Percentiles rank a stretch among this genome's conserved stretches.
phyloP scores from a whole-genome alignment of 345 rosid genomes.

The Adansonia digitata region DNA sequence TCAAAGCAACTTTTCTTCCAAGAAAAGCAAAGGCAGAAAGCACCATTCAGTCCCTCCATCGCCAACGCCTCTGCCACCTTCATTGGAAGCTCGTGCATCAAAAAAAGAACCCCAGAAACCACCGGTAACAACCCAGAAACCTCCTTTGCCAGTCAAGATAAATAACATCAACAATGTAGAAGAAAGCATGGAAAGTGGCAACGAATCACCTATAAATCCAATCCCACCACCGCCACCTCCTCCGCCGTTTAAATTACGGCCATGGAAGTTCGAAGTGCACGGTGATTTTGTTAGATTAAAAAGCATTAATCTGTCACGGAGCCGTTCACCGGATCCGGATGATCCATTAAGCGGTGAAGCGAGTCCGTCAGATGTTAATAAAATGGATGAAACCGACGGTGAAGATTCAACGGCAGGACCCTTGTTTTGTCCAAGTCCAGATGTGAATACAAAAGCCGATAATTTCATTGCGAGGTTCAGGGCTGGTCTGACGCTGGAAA shows the following conservation, averaged over 20 bases:
- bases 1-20: constrained; percentile 54
- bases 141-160: constrained; percentile 30
- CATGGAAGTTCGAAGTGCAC: constrained; percentile 52
- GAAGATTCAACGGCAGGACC: constrained; percentile 6
- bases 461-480: constrained; percentile 77
- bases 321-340: constrained; percentile 48
- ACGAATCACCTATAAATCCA: constrained; percentile 46
- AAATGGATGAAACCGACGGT: neutral
- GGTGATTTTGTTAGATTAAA: constrained; percentile 71
- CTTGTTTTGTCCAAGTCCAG: constrained; percentile 76
- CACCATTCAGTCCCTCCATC: constrained; percentile 34
- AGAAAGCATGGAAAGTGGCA: constrained; percentile 34
- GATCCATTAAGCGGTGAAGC: constrained; percentile 24
- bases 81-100: constrained; percentile 32
- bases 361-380: constrained; percentile 21
- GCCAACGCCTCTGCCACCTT: constrained; percentile 53
- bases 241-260: constrained; percentile 67
- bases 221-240: constrained; percentile 84
- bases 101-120: constrained; percentile 21
- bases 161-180: constrained; percentile 19
- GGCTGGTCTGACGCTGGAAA: constrained; percentile 72
- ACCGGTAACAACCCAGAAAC: constrained; percentile 20
- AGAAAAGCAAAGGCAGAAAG: constrained; percentile 51
- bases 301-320: constrained; percentile 46
- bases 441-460: constrained; percentile 76